Evolutionary conservation across 768 basidiomycete genomes (phyloP).

Genomic region (Aureoboletus auriporus): DNA sequence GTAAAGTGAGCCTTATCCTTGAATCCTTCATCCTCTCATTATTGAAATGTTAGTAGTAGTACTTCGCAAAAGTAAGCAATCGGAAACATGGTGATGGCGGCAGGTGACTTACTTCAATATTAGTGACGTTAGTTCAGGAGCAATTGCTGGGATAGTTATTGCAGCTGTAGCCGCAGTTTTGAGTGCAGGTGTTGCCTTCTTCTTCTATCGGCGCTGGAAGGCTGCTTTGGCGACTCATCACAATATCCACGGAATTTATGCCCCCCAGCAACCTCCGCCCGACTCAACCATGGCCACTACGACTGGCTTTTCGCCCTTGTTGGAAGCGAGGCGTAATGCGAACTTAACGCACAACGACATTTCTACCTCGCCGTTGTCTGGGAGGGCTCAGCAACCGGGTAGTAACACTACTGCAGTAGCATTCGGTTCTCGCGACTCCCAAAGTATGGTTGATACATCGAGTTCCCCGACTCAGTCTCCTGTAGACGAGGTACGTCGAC

Average conservation of each 20-base stretch:
- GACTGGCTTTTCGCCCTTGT: constrained; percentile 18
- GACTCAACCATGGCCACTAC: not conserved
- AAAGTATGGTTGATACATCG: constrained; percentile 3
- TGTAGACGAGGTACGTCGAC: constrained; percentile 17
- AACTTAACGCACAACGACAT: constrained; percentile 10
- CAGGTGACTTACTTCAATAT: not conserved
- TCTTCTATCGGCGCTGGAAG: constrained; percentile 30
- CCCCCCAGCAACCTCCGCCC: constrained; percentile 8
- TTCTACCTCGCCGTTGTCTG: not conserved
- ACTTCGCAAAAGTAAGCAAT: constrained; percentile 11
- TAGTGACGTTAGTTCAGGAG: constrained; percentile 19
- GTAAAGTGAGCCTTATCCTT: not conserved
- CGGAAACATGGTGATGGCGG: not conserved
- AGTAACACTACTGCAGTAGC: not conserved
- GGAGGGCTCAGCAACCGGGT: constrained; percentile 6
- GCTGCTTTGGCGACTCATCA: constrained; percentile 13
- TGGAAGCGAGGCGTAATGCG: constrained; percentile 14
- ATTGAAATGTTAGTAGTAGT: not conserved
- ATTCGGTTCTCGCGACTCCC: constrained; percentile 11
- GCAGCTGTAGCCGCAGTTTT: constrained; percentile 11
- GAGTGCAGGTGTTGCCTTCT: constrained; percentile 10
- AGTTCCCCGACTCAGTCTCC: constrained; percentile 1
- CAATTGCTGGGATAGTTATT: constrained; percentile 21
- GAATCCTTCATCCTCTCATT: not conserved
- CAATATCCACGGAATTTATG: constrained; percentile 9